phyloP scores from a whole-genome alignment of 148 eudicot genomes.

The Mesembryanthemum crystallinum region DNA sequence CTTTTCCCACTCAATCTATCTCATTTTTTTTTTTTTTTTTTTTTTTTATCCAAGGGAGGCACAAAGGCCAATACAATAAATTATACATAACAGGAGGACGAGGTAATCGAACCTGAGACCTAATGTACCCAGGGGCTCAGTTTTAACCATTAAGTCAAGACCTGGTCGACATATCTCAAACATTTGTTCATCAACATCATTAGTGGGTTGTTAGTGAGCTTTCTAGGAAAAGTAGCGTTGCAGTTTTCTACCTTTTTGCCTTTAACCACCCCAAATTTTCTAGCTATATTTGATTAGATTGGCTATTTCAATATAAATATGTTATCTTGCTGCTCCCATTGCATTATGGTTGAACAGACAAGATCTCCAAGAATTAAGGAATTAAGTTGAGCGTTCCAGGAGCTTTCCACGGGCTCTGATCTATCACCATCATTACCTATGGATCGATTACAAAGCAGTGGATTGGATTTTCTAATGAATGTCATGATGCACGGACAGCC shows the following conservation, averaged over 20 bases:
- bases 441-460: not conserved
- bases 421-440: not conserved
- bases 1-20: too few relatives aligned
- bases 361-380: conserved; percentile 13
- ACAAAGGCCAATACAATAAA: too few relatives aligned
- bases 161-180: too few relatives aligned
- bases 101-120: too few relatives aligned
- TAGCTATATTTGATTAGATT: not conserved
- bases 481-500: too few relatives aligned
- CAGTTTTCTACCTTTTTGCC: not conserved
- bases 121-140: too few relatives aligned
- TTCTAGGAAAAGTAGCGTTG: not conserved
- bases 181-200: too few relatives aligned
- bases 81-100: too few relatives aligned
- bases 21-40: too few relatives aligned
- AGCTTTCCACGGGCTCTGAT: not conserved
- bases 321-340: not conserved
- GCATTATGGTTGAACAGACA: not conserved
- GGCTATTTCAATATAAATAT: not conserved
- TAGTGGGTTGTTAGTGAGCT: not conserved
- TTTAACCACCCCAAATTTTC: not conserved
- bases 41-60: too few relatives aligned
- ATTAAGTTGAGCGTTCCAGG: not conserved
- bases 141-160: too few relatives aligned
- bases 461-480: not conserved